These are phyloP conservation scores for Sporisorium scitamineum DNA, from an alignment of 1,284 basidiomycete species.

Conservation along the genomic window DNA sequence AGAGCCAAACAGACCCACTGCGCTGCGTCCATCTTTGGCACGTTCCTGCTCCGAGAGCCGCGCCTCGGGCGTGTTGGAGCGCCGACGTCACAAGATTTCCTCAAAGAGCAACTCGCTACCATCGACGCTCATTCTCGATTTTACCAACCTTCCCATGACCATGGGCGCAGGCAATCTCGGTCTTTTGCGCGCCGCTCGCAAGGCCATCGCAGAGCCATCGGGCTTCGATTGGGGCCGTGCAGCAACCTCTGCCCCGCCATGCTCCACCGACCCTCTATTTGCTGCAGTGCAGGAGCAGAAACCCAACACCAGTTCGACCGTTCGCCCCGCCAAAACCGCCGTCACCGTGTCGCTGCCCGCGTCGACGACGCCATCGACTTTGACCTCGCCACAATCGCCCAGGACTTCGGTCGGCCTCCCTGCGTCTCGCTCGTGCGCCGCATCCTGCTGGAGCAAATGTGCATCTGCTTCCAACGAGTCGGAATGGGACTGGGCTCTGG, in stretches of 20 bases:
- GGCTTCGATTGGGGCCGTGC: constrained; percentile 48
- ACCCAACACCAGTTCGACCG: background rate
- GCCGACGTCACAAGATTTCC: constrained; percentile 28
- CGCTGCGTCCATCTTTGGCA: constrained; percentile 27
- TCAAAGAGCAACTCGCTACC: constrained; percentile 18
- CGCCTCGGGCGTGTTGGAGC: constrained; percentile 42
- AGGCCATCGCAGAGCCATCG: constrained; percentile 35
- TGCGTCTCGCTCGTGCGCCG: constrained; percentile 16
- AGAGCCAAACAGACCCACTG: constrained; percentile 12
- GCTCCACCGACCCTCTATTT: constrained; percentile 14
- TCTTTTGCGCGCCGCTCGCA: constrained; percentile 45
- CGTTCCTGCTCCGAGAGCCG: constrained; percentile 46
- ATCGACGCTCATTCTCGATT: constrained; percentile 38
- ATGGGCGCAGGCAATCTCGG: constrained; percentile 41
- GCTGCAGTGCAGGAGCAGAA: constrained; percentile 16
- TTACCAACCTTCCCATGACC: constrained; percentile 35
- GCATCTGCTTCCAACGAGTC: constrained; percentile 24
- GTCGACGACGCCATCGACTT: constrained; percentile 24
- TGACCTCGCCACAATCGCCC: constrained; percentile 17
- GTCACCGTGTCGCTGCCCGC: constrained; percentile 18
- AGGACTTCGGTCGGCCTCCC: constrained; percentile 2
- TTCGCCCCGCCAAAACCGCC: background rate
- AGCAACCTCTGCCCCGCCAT: constrained; percentile 25
- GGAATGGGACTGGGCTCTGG: constrained; percentile 53
- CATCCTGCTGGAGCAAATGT: constrained; percentile 17